A percentile compares a stretch with the other conserved stretches of the same genome.
phyloP scores from a whole-genome alignment of 139 green algal genomes.

The Chlamydomonas sphaeroides region DNA sequence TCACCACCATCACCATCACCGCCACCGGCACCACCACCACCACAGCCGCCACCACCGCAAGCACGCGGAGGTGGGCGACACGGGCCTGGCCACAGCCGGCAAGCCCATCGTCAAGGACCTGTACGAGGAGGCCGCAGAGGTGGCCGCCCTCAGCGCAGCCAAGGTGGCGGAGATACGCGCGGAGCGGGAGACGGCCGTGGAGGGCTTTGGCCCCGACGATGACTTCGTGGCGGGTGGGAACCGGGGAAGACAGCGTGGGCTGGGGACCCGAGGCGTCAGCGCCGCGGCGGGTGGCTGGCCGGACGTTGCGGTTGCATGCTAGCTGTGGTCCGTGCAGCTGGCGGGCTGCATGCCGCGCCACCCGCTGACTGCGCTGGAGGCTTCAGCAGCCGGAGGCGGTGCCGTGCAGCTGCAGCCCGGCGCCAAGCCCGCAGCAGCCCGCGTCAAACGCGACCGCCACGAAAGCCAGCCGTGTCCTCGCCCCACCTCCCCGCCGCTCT shows the following conservation, averaged over 20 bases:
- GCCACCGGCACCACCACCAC: constrained; percentile 23
- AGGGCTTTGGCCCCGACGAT: constrained; percentile 30
- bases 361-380: too few species aligned
- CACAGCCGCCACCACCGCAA: constrained; percentile 35
- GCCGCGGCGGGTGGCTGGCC: too few species aligned
- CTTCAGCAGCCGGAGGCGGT: too few species aligned
- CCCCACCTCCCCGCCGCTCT: too few species aligned
- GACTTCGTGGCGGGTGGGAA: constrained; percentile 26
- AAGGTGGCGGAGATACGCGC: constrained; percentile 19
- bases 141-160: constrained; percentile 50
- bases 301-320: neutral
- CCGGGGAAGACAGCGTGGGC: neutral
- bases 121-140: constrained; percentile 69
- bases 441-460: too few species aligned
- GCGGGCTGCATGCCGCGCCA: too few species aligned
- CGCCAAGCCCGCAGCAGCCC: too few species aligned
- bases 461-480: too few species aligned
- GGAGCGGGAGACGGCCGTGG: constrained; percentile 11
- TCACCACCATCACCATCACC: constrained; percentile 3
- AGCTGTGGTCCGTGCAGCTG: too few species aligned
- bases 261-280: too few species aligned
- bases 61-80: constrained; percentile 64
- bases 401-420: too few species aligned
- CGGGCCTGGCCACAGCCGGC: constrained; percentile 50
- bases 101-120: constrained; percentile 70